Conservation (phyloP, 2,329 filamentous ascomycete genomes). For the Claviceps africana region DNA sequence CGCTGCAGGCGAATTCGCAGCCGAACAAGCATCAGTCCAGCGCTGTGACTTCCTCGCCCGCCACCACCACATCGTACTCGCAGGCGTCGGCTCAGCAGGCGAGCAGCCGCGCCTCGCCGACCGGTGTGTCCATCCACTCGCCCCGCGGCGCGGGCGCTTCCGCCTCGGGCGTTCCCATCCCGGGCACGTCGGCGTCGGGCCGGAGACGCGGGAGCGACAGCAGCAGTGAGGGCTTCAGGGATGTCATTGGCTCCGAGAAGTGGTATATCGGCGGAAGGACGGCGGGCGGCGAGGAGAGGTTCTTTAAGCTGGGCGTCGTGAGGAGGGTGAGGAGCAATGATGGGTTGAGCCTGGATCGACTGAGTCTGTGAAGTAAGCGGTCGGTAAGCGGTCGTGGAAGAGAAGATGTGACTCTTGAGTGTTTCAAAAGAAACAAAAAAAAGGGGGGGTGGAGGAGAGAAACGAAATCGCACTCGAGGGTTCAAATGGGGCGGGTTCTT, state of each 20-base stretch:
- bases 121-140: conserved; percentile 17
- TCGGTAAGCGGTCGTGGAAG: too few species aligned
- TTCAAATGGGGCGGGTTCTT: too few species aligned
- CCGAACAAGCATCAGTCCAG: conserved; percentile 20
- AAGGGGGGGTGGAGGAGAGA: background rate
- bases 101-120: conserved; percentile 14
- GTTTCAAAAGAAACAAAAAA: too few species aligned
- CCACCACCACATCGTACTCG: conserved; percentile 11
- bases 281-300: conserved; percentile 62
- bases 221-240: conserved; percentile 61
- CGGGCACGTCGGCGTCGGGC: conserved; percentile 22
- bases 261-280: conserved; percentile 73
- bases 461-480: background rate
- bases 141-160: conserved; percentile 11
- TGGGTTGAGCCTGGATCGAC: conserved; percentile 56
- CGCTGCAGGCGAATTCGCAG: conserved; percentile 21
- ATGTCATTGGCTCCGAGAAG: conserved; percentile 58
- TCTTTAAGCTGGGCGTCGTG: conserved; percentile 69
- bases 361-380: conserved; percentile 64
- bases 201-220: conserved; percentile 58
- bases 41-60: conserved; percentile 14
- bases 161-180: conserved; percentile 20
- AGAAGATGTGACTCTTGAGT: too few species aligned
- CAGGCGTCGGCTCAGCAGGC: conserved; percentile 11
- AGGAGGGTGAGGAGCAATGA: conserved; percentile 60